Evolutionary conservation across 148 eudicot genomes (phyloP), one percentile per base, ranked within the genome.

Genomic region (Hydrangea macrophylla): DNA sequence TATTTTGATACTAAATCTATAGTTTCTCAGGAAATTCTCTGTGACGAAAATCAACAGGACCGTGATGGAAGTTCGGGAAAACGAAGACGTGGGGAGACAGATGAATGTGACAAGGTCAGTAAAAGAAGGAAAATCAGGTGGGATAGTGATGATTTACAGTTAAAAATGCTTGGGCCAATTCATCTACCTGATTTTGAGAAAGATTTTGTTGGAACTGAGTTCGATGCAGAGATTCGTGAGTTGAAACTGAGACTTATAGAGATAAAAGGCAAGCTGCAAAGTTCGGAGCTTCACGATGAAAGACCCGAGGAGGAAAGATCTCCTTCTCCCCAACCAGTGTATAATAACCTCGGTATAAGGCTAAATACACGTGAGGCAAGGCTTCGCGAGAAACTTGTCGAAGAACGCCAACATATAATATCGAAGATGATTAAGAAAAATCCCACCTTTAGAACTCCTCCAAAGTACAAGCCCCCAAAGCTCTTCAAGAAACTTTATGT

Each of bases 101-200:
- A 42, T 30, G 64, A 42, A 30, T 64, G 25, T 24, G 56, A 13
- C n/a, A 8, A 30, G 51, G 27, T 63, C 17, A 33, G 35, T 45
- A 64, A 72, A 64, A 42, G 64, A 39, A 60, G 77, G 57, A 72
- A 73, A 78, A 68, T 70, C 56, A 73, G 77, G 64, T 78, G 81
- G 74, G 69, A 23, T 40, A 64, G 26, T 9, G 70, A 64, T 58
- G 27, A 31, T 22, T 31, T 58, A 25, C 56, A 56, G 45, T 40
- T 55, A 32, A 64, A 72, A 40, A 56, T 42, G 54, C 32, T 56
- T 64, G 64, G 40, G 36, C 57, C 69, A 15, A 53, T 64, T 42
- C 63, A 56, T 3, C 54, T 56, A 39, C 75, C 75, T 3, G 50
- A 64, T 44, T 64, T 45, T 27, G 10, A 42, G 57, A 32, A 18